A percentile compares a stretch with the other conserved stretches of the same genome.
phyloP scores from a whole-genome alignment of 257 asterid genomes.

The Craterostigma plantagineum region DNA sequence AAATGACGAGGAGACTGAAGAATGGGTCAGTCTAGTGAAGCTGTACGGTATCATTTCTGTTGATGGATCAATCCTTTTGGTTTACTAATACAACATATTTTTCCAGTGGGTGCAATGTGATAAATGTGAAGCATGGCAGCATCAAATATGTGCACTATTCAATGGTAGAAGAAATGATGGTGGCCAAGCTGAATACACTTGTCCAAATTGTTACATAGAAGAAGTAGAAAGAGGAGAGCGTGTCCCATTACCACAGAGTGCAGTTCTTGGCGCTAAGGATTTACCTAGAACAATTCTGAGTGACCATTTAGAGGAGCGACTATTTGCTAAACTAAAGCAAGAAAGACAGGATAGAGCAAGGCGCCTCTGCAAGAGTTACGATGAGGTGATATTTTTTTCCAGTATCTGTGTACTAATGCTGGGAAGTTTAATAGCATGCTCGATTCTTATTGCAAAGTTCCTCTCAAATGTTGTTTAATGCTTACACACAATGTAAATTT shows the following conservation, averaged over 20 bases:
- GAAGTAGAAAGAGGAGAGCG: constrained; percentile 93
- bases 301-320: constrained; percentile 81
- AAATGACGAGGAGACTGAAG: constrained; percentile 96
- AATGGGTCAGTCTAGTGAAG: constrained; percentile 52
- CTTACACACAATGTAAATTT: constrained; percentile 24
- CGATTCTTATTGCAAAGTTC: constrained; percentile 8
- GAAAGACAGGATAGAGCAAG: constrained; percentile 86
- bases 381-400: constrained; percentile 59
- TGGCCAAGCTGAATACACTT: constrained; percentile 94
- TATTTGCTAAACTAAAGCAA: constrained; percentile 54
- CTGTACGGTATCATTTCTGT: not conserved
- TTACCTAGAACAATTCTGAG: constrained; percentile 82
- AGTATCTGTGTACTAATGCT: too few species aligned
- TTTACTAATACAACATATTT: not conserved
- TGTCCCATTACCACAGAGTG: constrained; percentile 26
- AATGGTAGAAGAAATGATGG: constrained; percentile 90
- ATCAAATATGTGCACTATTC: constrained; percentile 89
- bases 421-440: not conserved
- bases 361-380: constrained; percentile 53
- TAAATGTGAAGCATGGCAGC: constrained; percentile 98
- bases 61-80: too few species aligned
- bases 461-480: too few species aligned
- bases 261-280: constrained; percentile 61
- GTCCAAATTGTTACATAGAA: constrained; percentile 95
- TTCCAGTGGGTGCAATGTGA: constrained; percentile 99